phyloP scores from a whole-genome alignment of 2,329 filamentous ascomycete species.

The Penicillium sp. region DNA sequence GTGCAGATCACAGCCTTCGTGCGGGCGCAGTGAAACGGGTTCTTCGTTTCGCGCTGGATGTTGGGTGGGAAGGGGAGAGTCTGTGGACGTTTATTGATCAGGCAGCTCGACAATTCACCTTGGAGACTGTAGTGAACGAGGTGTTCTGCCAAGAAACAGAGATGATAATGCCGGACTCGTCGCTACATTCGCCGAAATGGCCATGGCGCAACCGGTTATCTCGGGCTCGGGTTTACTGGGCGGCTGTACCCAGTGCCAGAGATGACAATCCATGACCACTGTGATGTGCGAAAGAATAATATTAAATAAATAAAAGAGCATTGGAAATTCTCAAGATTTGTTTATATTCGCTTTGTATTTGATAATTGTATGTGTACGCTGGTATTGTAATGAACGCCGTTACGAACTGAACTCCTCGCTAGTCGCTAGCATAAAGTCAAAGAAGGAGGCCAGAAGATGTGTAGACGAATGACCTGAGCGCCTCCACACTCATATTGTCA shows the following conservation, averaged over 20 bases:
- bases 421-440: slow-evolving; percentile 23
- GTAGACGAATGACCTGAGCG: neutral
- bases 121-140: slow-evolving; percentile 18
- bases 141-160: neutral
- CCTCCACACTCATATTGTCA: neutral
- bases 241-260: neutral
- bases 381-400: slow-evolving; percentile 22
- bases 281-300: neutral
- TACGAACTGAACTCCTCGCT: slow-evolving; percentile 34
- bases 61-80: slow-evolving; percentile 51
- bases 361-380: slow-evolving; percentile 1
- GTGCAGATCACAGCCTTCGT: slow-evolving; percentile 20
- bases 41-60: slow-evolving; percentile 39
- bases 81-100: slow-evolving; percentile 48
- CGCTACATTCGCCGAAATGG: neutral
- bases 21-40: slow-evolving; percentile 28
- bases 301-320: neutral
- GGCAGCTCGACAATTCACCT: slow-evolving; percentile 26
- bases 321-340: slow-evolving; percentile 5
- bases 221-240: slow-evolving; percentile 31
- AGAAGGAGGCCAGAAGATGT: neutral
- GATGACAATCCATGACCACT: neutral
- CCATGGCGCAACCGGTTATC: slow-evolving; percentile 33
- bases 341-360: slow-evolving; percentile 13
- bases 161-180: neutral